Conservation (phyloP, 768 basidiomycete genomes). For the Tylopilus rubrobrunneus region DNA sequence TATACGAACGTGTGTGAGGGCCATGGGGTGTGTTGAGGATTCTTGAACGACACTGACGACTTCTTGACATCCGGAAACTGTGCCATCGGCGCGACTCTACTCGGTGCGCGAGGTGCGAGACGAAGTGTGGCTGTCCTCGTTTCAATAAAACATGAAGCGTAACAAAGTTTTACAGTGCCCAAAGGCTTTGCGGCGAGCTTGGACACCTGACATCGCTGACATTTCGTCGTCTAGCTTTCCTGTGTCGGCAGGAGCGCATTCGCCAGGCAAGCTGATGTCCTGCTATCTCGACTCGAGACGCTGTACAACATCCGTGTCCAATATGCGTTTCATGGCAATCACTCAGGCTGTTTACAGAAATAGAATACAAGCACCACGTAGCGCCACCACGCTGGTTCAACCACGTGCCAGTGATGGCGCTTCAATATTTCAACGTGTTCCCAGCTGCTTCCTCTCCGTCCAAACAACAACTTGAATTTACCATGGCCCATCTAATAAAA, state of each 20-base stretch:
- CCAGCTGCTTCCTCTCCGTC: no score
- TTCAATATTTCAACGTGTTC: no score
- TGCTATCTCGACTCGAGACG: neutral
- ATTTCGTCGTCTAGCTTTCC: neutral
- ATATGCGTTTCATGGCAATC: no score
- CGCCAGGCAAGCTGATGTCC: neutral
- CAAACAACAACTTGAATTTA: no score
- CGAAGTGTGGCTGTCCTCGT: conserved; percentile 64
- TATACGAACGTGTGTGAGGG: conserved; percentile 62
- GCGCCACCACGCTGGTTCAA: no score
- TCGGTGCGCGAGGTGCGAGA: conserved; percentile 76
- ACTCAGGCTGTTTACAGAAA: no score
- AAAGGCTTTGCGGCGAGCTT: conserved; percentile 44
- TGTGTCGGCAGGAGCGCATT: no score
- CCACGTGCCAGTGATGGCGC: no score
- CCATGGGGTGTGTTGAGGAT: conserved; percentile 68
- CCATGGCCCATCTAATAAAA: no score
- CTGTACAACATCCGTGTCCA: neutral
- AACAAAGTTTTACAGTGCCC: no score
- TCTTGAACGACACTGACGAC: conserved; percentile 78
- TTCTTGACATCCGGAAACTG: conserved; percentile 77
- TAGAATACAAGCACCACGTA: no score
- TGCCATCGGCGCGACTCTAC: conserved; percentile 83
- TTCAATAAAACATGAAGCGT: neutral
- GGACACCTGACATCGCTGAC: conserved; percentile 43